A percentile compares a stretch with the other conserved stretches of the same genome.
Conservation (phyloP, 352 stramenopile species). For the Labyrinthula sp. region DNA sequence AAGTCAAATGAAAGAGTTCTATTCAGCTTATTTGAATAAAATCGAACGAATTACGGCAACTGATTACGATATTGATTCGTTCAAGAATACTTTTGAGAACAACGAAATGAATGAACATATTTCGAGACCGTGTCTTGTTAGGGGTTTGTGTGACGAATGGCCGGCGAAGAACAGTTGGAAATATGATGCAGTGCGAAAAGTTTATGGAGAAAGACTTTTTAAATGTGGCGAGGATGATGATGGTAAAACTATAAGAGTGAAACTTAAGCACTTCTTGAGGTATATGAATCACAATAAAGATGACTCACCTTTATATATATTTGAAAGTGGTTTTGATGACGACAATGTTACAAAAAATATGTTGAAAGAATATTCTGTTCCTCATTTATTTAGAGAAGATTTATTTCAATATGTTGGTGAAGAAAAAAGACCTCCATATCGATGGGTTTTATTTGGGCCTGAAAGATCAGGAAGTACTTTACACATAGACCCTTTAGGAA, state of each 20-base stretch:
- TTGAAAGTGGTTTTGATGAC: slow-evolving; percentile 55
- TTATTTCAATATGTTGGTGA: slow-evolving; percentile 31
- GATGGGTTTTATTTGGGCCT: slow-evolving; percentile 45
- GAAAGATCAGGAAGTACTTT: slow-evolving; percentile 43
- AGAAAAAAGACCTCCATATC: slow-evolving; percentile 41
- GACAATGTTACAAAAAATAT: slow-evolving; percentile 34
- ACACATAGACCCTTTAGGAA: slow-evolving; percentile 78
- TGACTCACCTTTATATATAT: slow-evolving; percentile 66
- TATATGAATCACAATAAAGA: slow-evolving; percentile 40
- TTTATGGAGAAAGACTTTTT: slow-evolving; percentile 29
- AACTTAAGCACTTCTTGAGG: slow-evolving; percentile 50
- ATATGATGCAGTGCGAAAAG: slow-evolving; percentile 10
- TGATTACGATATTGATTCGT: slow-evolving; percentile 47
- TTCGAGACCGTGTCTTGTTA: slow-evolving; percentile 48
- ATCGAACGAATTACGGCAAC: slow-evolving; percentile 26
- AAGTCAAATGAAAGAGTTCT: background rate
- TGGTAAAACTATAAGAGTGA: slow-evolving; percentile 49
- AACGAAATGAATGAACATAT: no score
- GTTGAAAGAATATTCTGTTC: slow-evolving; percentile 28
- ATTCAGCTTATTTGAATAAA: slow-evolving; percentile 8
- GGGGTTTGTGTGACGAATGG: slow-evolving; percentile 52
- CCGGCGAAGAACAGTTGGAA: slow-evolving; percentile 47
- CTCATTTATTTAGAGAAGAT: slow-evolving; percentile 32
- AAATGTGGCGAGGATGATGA: slow-evolving; percentile 45
- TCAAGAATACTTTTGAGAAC: slow-evolving; percentile 59